Conservation (phyloP, 108 stramenopile genomes). For the Bacterosira constricta region DNA sequence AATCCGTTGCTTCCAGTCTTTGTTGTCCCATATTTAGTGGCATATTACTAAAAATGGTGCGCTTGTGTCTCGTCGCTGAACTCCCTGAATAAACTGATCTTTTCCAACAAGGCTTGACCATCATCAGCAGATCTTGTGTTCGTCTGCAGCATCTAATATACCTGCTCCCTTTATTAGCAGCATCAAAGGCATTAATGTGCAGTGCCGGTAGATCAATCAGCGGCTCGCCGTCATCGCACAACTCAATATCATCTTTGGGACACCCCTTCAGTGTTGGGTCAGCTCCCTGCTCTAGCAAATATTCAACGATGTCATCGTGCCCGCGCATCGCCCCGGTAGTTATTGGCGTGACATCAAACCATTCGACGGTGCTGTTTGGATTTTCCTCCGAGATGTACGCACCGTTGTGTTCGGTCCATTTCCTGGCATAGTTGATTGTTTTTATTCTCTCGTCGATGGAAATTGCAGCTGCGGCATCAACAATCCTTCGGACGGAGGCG, state of each 20-base stretch:
- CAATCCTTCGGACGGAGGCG: slow-evolving; percentile 3
- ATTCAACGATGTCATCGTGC: slow-evolving; percentile 17
- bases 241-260: slow-evolving; percentile 9
- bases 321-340: slow-evolving; percentile 26
- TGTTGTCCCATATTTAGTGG: background rate
- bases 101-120: slow-evolving; percentile 17
- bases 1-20: background rate
- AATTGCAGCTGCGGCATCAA: slow-evolving; percentile 7
- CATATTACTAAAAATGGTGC: slow-evolving; percentile 7
- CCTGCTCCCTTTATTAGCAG: background rate
- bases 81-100: slow-evolving; percentile 6
- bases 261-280: slow-evolving; percentile 34
- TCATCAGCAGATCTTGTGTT: slow-evolving; percentile 12
- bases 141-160: slow-evolving; percentile 16
- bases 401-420: background rate
- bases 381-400: background rate
- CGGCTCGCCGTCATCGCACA: background rate
- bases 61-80: slow-evolving; percentile 1
- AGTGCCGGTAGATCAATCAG: slow-evolving; percentile 4
- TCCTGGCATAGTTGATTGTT: background rate
- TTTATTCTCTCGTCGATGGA: background rate
- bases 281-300: slow-evolving; percentile 22
- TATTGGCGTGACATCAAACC: slow-evolving; percentile 33
- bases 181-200: slow-evolving; percentile 22
- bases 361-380: background rate